Evolutionary conservation across 768 basidiomycete genomes (phyloP), one percentile per base, ranked within the genome.

Genomic region (Collybia nuda): DNA sequence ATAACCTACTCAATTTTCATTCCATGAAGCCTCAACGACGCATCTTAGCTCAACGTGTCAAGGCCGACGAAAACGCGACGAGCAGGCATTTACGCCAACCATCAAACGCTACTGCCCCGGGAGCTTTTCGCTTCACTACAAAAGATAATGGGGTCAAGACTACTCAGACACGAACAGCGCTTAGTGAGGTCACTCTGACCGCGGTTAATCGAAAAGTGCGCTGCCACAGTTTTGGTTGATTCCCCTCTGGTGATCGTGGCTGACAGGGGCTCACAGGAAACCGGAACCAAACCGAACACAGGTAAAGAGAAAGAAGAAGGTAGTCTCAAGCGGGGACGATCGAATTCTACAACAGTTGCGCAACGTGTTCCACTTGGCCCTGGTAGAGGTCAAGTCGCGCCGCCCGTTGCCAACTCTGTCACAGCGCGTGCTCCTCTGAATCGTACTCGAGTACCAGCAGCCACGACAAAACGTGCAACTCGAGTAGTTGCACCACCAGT

Each of bases 151-250:
- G 60, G 29, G 67, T 75, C 57, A 93, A 91, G 75, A 73, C 71
- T 28, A 76, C 72, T 38, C 70, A 75, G 18, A 82, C 84, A 64
- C 80, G 93, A 56, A 77, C 86, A 26, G 90, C 85, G 36, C 77
- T 95, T 44, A 82, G 84, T 51, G 92, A 93, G 70, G 91, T 94
- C 55, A 88, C 88, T 40, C 85, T 80, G 44, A 80, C 81, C 53
- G 84, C 86, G 49, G 81, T 90, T 45, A 90, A 90, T 67, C 81
- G 84, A 65, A 90, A 87, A 74, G 88, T 87, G 62, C 56, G 80
- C 64, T 15, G 43, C 44, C 62, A 41, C 40, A 35, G 39, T 48
- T 44, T 39, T 54, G 44, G 50, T 44, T 12, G 44, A 24, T 51
- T 24, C 35, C 38, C 21, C 32, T 17, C 12, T 28, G 7, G n/a